Evolutionary conservation across 371 early-diverging fungal species (phyloP), one percentile per base, ranked within the genome.

Genomic region (Zychaea mexicana): DNA sequence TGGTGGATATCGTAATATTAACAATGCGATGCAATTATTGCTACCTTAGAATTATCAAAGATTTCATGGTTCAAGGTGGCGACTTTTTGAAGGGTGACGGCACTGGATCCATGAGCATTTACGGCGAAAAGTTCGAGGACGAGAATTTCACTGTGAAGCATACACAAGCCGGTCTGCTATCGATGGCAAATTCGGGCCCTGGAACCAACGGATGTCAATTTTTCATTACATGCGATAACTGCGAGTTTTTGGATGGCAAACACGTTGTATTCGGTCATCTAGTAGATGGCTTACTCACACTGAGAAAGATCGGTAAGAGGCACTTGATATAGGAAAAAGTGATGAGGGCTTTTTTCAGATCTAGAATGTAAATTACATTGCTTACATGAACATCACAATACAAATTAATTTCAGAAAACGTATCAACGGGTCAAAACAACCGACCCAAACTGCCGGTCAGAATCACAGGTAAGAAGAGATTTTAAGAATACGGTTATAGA

Each of bases 61-160:
- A 94, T 54, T 99, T 99, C 78, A 99, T 99, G 97, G 88, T 98
- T 5, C 99, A 99, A 73, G 99, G 99, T 31, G 99, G 99, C 21
- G 99, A 99, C 75, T 96, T 99, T 64, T 52, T 93, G 21, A 92
- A 90, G 83, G 92, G 92, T 22, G 97, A 99, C 80, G 99, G 99
- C 45, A 98, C 99, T 8, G 99, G 99, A 46, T 89, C 92, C 8
- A 84, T 90, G 81, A 92, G 94, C 72, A 99, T 99, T 59, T 99
- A 99, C 70, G 98, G 98, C 33, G 91, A 89, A 6, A 91, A 85
- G 65, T 99, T 99, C 72, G 68, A 71, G 2, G 99, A 99, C 73
- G 99, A 99, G 75, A 98, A 96, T 83, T 99, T 99, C 74, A 75
- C 66, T 13, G 77, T 93, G 57, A 97, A 98, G 74, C 99, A 99